Percentiles rank a stretch among this genome's conserved stretches.
These are phyloP conservation scores for Xylaria sp. DNA, from an alignment of 2,329 filamentous ascomycete genomes.

Conservation along the genomic window DNA sequence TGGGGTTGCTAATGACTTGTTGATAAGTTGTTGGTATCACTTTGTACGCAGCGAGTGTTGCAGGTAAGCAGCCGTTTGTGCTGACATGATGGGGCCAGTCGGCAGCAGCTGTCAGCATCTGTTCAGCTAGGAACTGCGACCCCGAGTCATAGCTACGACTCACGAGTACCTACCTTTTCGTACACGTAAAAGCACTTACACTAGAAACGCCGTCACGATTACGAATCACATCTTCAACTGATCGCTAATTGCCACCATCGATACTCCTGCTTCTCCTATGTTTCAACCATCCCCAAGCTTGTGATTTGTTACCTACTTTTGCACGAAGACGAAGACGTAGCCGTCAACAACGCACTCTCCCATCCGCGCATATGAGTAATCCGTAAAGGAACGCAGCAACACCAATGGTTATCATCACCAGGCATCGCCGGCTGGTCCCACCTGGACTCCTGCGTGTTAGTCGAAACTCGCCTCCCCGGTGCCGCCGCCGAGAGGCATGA, in stretches of 20 bases:
- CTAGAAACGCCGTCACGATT: not conserved
- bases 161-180: too few relatives aligned
- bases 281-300: too few relatives aligned
- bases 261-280: not conserved
- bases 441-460: not conserved
- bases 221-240: not conserved
- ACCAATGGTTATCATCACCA: not conserved
- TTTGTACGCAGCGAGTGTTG: not conserved
- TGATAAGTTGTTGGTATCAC: not conserved
- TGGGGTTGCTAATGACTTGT: not conserved
- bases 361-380: too few relatives aligned
- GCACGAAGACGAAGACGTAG: too few relatives aligned
- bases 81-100: not conserved
- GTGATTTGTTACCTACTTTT: too few relatives aligned
- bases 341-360: too few relatives aligned
- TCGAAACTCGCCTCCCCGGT: too few relatives aligned
- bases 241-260: not conserved
- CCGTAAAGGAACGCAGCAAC: too few relatives aligned
- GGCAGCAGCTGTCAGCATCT: not conserved
- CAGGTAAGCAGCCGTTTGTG: not conserved
- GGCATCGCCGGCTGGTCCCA: not conserved
- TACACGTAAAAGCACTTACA: not conserved
- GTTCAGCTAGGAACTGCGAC: too few relatives aligned
- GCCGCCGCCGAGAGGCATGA: too few relatives aligned
- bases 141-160: not conserved